Base-by-base conservation (phyloP, 768 basidiomycete species). In the Lactarius hatsudake region DNA sequence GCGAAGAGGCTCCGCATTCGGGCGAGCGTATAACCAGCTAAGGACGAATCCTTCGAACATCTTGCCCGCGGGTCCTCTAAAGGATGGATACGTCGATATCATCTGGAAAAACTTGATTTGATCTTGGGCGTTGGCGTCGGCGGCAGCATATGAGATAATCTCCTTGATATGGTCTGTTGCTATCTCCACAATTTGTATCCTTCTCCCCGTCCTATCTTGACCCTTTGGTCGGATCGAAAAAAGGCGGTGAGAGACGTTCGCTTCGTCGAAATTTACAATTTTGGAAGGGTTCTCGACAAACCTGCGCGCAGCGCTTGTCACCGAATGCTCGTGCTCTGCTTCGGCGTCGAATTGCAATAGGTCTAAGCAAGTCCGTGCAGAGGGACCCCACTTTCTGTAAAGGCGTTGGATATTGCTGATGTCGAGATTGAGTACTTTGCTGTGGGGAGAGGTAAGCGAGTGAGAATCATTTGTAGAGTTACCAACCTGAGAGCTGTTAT, bases 231-330 rank as follows among this genome's bases (percentile, higher is more conserved):
- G 8, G 43, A 45, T 4, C 0, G 43, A 10, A 20, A 45, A n/a
- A 45, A 45, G 20, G 1, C 0, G 6, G 20, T n/a, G 43, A 0
- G 18, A 18, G 6, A 17, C 6, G 1, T 7, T 45, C 43, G 7
- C 0, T 36, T 10, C 34, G 2, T 20, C 1, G 20, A 20, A 20
- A 18, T 18, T 20, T 18, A 30, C 30, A 30, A 30, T 30, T 30
- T 30, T 30, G 30, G 4, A 4, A 30, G 17, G 5, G 18, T 43
- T 2, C 43, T 43, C 1, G 43, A 43, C 18, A 43, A 43, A 43
- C 6, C 4, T 0, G 3, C 9, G 1, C 3, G 43, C 43, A 9
- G 43, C 43, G 2, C 6, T 1, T 0, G 1, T n/a, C 20, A 20
- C 43, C 8, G 2, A 8, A 2, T 20, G 8, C 20, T n/a, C 43